Evolutionary conservation across 2,329 filamentous ascomycete genomes (phyloP).

Genomic region (Cercospora citrullina): DNA sequence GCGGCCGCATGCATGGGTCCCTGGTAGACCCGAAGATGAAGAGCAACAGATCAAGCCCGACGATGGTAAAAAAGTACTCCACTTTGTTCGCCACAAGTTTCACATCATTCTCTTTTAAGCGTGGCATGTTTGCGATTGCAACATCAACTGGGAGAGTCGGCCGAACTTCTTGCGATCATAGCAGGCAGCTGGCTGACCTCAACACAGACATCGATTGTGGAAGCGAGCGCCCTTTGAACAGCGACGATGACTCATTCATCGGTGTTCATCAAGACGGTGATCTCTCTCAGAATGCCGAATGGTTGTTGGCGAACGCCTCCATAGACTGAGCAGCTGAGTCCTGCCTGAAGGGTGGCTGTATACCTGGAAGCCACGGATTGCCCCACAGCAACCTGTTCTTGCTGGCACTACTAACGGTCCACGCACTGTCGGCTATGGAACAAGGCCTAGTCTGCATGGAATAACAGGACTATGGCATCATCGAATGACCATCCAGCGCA

Average conservation of each 20-base stretch:
- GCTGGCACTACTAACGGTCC: not conserved
- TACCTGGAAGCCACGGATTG: not conserved
- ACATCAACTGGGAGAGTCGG: not conserved
- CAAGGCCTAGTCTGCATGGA: not conserved
- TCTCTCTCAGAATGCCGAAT: not conserved
- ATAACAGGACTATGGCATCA: not conserved
- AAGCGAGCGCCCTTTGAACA: not conserved
- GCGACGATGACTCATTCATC: not conserved
- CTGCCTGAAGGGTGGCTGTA: not conserved
- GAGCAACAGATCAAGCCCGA: not conserved
- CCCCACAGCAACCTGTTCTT: not conserved
- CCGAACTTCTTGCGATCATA: not conserved
- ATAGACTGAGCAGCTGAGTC: not conserved
- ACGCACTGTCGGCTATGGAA: not conserved
- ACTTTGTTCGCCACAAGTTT: not conserved
- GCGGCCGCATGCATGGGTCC: not conserved
- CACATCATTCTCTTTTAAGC: not conserved
- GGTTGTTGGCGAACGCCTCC: not conserved
- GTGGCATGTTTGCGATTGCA: not conserved
- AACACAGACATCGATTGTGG: not conserved
- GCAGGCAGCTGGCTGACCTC: not conserved
- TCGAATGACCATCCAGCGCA: not conserved
- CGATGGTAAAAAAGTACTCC: not conserved
- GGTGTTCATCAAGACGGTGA: not conserved
- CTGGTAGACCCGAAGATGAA: constrained; percentile 4